Evolutionary conservation across 108 stramenopile genomes (phyloP).

Genomic region (Nitzschia putrida): DNA sequence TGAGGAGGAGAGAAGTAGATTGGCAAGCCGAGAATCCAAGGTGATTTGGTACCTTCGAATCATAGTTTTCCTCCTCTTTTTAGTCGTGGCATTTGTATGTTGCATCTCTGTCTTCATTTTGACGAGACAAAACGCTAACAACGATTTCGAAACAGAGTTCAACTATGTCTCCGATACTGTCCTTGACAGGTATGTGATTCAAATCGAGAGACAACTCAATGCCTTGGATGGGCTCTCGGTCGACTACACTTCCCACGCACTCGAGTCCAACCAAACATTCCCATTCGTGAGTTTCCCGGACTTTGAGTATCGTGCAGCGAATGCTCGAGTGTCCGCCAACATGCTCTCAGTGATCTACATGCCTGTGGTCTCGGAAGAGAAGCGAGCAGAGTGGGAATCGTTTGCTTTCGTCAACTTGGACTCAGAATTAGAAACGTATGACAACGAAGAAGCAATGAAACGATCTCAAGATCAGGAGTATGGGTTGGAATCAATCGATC

Average conservation of each 20-base stretch:
- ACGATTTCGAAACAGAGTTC: not conserved
- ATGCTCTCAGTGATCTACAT: not conserved
- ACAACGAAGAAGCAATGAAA: not conserved
- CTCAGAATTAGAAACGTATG: not conserved
- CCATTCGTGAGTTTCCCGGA: not conserved
- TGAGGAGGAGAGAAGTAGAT: not conserved
- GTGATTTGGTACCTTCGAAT: slow-evolving; percentile 1
- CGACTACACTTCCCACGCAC: not conserved
- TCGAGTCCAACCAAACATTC: not conserved
- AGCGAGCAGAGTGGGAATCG: not conserved
- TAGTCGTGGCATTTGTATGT: not conserved
- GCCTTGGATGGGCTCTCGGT: not conserved
- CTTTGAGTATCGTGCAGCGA: slow-evolving; percentile 2
- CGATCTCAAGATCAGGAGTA: not conserved
- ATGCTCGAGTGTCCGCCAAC: not conserved
- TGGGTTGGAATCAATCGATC: too few relatives aligned
- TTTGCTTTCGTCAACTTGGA: slow-evolving; percentile 6
- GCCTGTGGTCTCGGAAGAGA: slow-evolving; percentile 3
- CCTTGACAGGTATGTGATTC: not conserved
- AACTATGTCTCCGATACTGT: not conserved
- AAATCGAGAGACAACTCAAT: not conserved
- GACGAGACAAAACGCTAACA: not conserved
- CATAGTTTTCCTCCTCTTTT: not conserved
- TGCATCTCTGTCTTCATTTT: not conserved
- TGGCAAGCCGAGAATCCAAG: not conserved